Conservation (phyloP, 2,329 filamentous ascomycete species). For the Chalara sp. region DNA sequence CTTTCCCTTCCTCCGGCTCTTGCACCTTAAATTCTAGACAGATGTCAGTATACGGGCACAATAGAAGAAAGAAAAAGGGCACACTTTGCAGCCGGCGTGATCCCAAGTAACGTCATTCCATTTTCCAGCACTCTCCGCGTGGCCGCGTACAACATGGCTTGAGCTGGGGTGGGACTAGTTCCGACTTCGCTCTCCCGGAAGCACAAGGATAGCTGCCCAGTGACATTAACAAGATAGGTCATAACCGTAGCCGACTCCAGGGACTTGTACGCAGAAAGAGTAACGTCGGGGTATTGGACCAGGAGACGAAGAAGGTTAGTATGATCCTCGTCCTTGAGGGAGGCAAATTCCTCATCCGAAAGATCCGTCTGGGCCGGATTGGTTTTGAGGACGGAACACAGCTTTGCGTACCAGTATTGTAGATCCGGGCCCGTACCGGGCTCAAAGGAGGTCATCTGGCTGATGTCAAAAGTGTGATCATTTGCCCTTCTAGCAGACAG, state of each 20-base stretch:
- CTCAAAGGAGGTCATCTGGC: constrained; percentile 59
- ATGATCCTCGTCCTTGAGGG: constrained; percentile 1
- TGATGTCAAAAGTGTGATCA: constrained; percentile 59
- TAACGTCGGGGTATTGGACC: constrained; percentile 8
- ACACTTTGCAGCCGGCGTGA: not conserved
- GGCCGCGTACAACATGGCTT: constrained; percentile 4
- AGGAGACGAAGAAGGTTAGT: constrained; percentile 8
- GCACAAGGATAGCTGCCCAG: constrained; percentile 4
- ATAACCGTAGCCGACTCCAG: constrained; percentile 7
- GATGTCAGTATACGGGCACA: not conserved
- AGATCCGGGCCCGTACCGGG: constrained; percentile 60
- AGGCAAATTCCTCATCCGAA: constrained; percentile 3
- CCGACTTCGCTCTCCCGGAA: constrained; percentile 2
- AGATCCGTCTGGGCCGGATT: not conserved
- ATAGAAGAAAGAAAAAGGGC: not conserved
- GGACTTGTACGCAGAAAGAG: constrained; percentile 3
- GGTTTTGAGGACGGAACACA: constrained; percentile 35
- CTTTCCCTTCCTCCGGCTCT: not conserved
- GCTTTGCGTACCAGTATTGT: constrained; percentile 55
- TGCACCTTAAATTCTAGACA: not conserved
- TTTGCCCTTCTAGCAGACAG: constrained; percentile 61
- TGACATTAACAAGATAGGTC: constrained; percentile 6
- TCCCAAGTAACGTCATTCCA: constrained; percentile 10
- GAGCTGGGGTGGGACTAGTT: not conserved
- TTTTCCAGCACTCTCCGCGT: constrained; percentile 7